These are phyloP conservation scores for Lizanozyma gosingica DNA, from an alignment of 1,139 yeast species.

Conservation along the genomic window DNA sequence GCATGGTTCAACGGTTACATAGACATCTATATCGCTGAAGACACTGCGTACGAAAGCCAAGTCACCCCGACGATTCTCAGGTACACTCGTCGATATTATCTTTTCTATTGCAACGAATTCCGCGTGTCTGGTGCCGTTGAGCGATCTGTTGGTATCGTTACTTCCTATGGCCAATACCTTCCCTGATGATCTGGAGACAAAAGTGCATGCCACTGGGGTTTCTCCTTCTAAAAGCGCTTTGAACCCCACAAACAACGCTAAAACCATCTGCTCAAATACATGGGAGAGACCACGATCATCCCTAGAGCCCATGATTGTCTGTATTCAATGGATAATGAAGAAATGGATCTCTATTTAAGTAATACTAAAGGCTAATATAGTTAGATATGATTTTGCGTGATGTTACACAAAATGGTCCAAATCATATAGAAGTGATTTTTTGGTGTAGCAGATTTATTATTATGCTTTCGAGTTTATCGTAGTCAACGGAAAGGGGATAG, in stretches of 20 bases:
- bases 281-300: conserved; percentile 18
- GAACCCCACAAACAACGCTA: conserved; percentile 32
- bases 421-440: too few relatives aligned
- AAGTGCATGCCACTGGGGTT: conserved; percentile 71
- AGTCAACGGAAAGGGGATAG: too few relatives aligned
- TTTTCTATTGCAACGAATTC: conserved; percentile 75
- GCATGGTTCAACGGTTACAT: conserved; percentile 97
- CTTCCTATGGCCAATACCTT: conserved; percentile 67
- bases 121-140: conserved; percentile 85
- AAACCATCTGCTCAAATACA: conserved; percentile 28
- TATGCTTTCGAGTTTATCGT: too few relatives aligned
- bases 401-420: too few relatives aligned
- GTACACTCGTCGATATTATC: conserved; percentile 21
- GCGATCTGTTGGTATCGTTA: conserved; percentile 81
- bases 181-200: conserved; percentile 37
- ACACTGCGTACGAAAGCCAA: conserved; percentile 13
- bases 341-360: too few relatives aligned
- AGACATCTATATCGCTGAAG: conserved; percentile 49
- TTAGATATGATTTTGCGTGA: too few relatives aligned
- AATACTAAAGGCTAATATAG: too few relatives aligned
- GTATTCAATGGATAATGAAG: too few relatives aligned
- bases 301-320: too few relatives aligned
- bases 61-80: conserved; percentile 9
- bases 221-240: conserved; percentile 42
- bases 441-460: too few relatives aligned